Conservation (phyloP, 2,329 filamentous ascomycete species). For the Neocucurbitaria cava region DNA sequence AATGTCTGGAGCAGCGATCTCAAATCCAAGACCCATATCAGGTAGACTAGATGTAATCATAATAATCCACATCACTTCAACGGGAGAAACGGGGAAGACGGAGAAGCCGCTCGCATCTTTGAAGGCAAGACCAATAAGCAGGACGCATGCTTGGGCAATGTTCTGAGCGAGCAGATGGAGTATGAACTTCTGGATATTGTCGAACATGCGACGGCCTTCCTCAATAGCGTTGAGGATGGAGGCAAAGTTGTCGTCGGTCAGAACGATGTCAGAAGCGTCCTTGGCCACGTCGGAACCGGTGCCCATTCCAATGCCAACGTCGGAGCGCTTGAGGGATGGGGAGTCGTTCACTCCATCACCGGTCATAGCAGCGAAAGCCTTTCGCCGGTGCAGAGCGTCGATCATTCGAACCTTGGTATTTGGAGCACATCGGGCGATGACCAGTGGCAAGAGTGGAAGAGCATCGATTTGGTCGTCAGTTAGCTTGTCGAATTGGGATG, state of each 20-base stretch:
- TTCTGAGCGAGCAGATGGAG: conserved; percentile 43
- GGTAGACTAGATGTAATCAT: conserved; percentile 48
- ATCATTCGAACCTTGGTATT: conserved; percentile 57
- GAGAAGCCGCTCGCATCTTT: conserved; percentile 41
- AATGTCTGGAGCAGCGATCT: conserved; percentile 45
- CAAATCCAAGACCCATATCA: conserved; percentile 46
- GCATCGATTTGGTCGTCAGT: conserved; percentile 52
- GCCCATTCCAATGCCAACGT: conserved; percentile 57
- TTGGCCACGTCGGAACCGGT: conserved; percentile 55
- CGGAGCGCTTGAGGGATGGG: conserved; percentile 54
- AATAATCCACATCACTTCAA: conserved; percentile 50
- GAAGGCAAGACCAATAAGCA: conserved; percentile 46
- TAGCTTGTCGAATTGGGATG: conserved; percentile 52
- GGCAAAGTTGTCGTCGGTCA: conserved; percentile 56
- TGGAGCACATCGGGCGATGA: conserved; percentile 54
- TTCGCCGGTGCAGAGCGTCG: conserved; percentile 50
- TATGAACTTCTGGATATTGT: conserved; percentile 55
- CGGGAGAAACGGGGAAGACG: conserved; percentile 46
- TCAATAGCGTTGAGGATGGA: conserved; percentile 55
- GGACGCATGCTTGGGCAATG: conserved; percentile 43
- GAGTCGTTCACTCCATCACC: conserved; percentile 57
- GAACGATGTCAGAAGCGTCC: conserved; percentile 54
- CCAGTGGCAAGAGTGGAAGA: conserved; percentile 49
- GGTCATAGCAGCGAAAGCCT: conserved; percentile 52
- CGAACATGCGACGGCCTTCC: conserved; percentile 55